Base-by-base conservation (phyloP, 768 basidiomycete species). In the Phylloporus scabripes region DNA sequence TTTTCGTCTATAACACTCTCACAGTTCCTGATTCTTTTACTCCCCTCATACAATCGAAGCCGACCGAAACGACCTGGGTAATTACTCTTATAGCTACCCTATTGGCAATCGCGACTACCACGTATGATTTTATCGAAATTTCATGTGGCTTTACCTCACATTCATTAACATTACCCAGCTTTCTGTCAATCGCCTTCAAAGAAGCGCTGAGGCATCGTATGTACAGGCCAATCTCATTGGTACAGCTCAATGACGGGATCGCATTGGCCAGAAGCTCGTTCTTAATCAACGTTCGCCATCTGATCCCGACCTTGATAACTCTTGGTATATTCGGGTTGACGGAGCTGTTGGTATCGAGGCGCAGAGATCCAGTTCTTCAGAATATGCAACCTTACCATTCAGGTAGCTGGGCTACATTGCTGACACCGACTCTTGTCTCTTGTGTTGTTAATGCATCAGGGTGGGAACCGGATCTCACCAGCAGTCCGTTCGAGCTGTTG, bases 281-380 rank as follows among this genome's bases (percentile, higher is more conserved):
- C 18, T 3, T 47, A 4, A 10, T 47, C 40, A 41, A 43, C 9
- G 6, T 36, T 23, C 45, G 47, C 4, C 51, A 51, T 32, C 5
- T 10, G 10, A 11, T 9, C 9, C n/a, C 45, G 4, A 43, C 50
- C 12, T 26, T 41, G 34, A 36, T 39, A 5, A 56, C 52, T 0
- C 15, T 49, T 18, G 31, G 31, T 9, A 12, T 61, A 23, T 55
- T 48, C n/a, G 53, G 40, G 4, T 12, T 52, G 28, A 48, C 50
- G 4, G 51, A 21, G n/a, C 34, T 60, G 17, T n/a, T 61, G 18
- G 51, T 49, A 5, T 54, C 60, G 3, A 52, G 56, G 59, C 58
- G 12, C 9, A 28, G 15, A 34, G 4, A 17, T 34, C n/a, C 15
- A 34, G 5, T 34, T 17, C 31, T 34, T 7, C 15, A 34, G 33